A percentile compares a stretch with the other conserved stretches of the same genome.
Conservation (phyloP, 441 rosid genomes). For the Aquilaria agallochum region DNA sequence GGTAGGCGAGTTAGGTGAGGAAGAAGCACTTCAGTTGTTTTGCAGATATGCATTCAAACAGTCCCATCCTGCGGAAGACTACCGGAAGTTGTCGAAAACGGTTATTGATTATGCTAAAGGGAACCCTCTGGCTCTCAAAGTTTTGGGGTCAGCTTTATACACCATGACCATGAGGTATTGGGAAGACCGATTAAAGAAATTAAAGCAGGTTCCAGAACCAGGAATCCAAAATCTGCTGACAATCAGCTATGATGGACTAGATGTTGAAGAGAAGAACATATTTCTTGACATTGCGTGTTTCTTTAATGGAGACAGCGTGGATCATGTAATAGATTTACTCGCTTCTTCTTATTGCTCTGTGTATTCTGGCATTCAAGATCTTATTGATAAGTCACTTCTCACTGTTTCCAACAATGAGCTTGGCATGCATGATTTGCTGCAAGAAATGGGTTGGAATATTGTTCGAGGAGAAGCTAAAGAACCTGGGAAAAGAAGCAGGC, state of each 20-base stretch:
- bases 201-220: constrained; percentile 4
- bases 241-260: constrained; percentile 35
- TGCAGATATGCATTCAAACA: constrained; percentile 16
- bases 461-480: constrained; percentile 14
- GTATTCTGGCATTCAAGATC: constrained; percentile 4
- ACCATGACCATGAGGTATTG: constrained; percentile 13
- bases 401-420: constrained; percentile 6
- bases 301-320: constrained; percentile 3
- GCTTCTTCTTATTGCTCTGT: constrained; percentile 6
- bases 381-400: constrained; percentile 23
- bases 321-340: constrained; percentile 13
- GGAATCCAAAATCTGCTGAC: constrained; percentile 21
- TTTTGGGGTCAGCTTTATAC: constrained; percentile 12
- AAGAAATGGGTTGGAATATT: constrained; percentile 32
- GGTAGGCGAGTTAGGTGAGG: background rate
- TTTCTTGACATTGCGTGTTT: constrained; percentile 43
- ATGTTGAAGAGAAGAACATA: constrained; percentile 13
- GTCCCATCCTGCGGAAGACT: background rate
- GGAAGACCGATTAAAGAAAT: constrained; percentile 19
- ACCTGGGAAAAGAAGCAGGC: constrained; percentile 24
- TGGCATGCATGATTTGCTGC: constrained; percentile 38
- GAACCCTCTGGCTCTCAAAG: constrained; percentile 18
- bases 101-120: constrained; percentile 11
- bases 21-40: constrained; percentile 25
- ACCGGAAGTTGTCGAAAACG: too few species aligned